Base-by-base conservation (phyloP, 306 rosid species). In the Alnus glutinosa region DNA sequence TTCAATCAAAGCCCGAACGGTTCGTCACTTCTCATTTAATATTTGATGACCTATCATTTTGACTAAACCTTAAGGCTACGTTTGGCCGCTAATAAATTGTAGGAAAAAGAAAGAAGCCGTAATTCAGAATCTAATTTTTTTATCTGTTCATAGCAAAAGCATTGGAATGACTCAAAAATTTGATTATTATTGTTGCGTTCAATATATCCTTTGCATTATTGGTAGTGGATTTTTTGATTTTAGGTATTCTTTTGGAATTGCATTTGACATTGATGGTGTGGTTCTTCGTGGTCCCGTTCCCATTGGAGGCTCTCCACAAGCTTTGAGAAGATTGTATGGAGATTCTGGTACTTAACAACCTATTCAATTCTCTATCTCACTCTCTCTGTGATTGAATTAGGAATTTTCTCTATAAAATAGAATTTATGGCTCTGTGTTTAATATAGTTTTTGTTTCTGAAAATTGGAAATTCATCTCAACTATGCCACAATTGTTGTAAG, bases 221-320 rank as follows among this genome's bases (percentile, higher is more conserved):
- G 75, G 48, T 68, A 54, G 57, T 74, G 70, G 10, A 6, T 64
- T 36, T 64, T 14, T 46, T 74, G 58, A 14, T 10, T 42, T 39
- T 44, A 83, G 86, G 80, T 18, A 82, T 15, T 79, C 83, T 61
- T 79, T 83, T 16, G 86, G 83, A 62, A 83, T 83, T 52, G 83
- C 86, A 30, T 78, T 78, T 46, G 83, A 83, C 72, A 78, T 83
- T 36, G 86, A 83, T 52, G 86, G 83, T 1, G 86, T 83, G 16
- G 67, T 83, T 70, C 86, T 83, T 51, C 80, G 80, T 8, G 83
- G 83, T 23, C 78, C 78, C 46, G 78, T 36, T 30, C 80, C 86
- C 12, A 71, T 83, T 19, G 86, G 83, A 36, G 83, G 77, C 39
- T 79, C 86, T 70, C 71, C 80, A 28, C 86, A 19, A 61, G 86